These are phyloP conservation scores for Colletotrichum camelliae DNA, from an alignment of 2,329 filamentous ascomycete genomes.

Conservation along the genomic window DNA sequence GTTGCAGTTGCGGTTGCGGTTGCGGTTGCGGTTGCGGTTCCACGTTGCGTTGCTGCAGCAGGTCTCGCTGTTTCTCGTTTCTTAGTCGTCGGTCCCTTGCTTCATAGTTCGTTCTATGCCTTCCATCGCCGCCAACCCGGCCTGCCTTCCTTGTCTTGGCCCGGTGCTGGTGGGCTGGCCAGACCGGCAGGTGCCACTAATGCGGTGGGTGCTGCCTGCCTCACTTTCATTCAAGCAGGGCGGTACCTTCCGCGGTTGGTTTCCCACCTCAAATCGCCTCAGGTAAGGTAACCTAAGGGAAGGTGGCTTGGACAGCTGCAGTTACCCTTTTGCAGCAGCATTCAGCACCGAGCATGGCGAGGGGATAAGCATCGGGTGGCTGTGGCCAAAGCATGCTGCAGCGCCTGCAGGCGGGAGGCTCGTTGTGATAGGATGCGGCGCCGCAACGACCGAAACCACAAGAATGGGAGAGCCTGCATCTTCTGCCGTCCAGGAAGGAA, in stretches of 20 bases:
- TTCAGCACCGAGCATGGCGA: not conserved
- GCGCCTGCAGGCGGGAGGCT: not conserved
- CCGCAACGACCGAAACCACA: not conserved
- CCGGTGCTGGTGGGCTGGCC: not conserved
- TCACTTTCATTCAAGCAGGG: not conserved
- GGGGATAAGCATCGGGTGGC: not conserved
- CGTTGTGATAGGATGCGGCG: slow-evolving; percentile 9
- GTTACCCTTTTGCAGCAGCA: not conserved
- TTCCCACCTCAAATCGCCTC: not conserved
- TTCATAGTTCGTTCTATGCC: not conserved
- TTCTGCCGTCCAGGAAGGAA: not conserved
- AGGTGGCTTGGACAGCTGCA: not conserved
- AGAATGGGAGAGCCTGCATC: slow-evolving; percentile 14
- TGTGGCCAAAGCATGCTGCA: not conserved
- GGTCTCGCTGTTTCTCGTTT: slow-evolving; percentile 1
- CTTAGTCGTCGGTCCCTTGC: slow-evolving; percentile 9
- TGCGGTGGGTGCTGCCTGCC: not conserved
- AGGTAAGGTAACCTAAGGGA: not conserved
- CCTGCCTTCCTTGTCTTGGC: not conserved
- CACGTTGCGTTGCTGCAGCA: not conserved
- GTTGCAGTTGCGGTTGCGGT: not conserved
- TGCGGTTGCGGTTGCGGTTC: not conserved
- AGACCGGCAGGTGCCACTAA: not conserved
- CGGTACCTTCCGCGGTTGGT: not conserved
- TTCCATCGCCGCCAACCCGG: not conserved